These are phyloP conservation scores for Amaranthus cruentus DNA, from an alignment of 148 eudicot genomes.

Conservation along the genomic window DNA sequence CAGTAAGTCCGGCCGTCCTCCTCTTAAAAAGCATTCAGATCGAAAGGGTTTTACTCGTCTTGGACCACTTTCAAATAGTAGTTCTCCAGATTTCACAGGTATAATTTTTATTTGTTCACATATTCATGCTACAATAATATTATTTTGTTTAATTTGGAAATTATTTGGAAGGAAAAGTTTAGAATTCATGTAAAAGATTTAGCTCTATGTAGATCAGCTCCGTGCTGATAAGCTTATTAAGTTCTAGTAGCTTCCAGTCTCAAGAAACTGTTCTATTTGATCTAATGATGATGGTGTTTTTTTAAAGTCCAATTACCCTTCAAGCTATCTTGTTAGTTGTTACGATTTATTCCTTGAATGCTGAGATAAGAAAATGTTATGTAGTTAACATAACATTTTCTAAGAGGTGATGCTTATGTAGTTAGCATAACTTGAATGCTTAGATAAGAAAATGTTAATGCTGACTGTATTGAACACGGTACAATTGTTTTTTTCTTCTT, in stretches of 20 bases:
- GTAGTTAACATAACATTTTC: too few relatives aligned
- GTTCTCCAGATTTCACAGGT: constrained; percentile 75
- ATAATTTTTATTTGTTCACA: constrained; percentile 12
- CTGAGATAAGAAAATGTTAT: too few relatives aligned
- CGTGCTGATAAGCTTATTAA: background rate
- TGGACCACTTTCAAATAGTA: constrained; percentile 49
- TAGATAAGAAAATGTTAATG: too few relatives aligned
- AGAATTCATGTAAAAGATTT: background rate
- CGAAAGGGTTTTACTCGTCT: constrained; percentile 77
- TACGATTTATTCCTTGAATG: too few relatives aligned
- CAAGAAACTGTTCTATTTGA: background rate
- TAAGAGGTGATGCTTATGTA: too few relatives aligned
- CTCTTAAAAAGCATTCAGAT: constrained; percentile 63
- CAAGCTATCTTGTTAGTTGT: too few relatives aligned
- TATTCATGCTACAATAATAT: background rate
- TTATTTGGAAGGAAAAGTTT: background rate
- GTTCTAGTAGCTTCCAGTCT: background rate
- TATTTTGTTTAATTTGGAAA: background rate
- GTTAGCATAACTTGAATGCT: too few relatives aligned
- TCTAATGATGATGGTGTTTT: background rate
- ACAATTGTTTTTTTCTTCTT: too few relatives aligned
- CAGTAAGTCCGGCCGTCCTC: constrained; percentile 90
- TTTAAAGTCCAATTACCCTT: too few relatives aligned
- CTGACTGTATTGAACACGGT: too few relatives aligned
- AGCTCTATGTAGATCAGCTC: background rate